Evolutionary conservation across 495 filamentous ascomycete genomes (phyloP).

Genomic region (Daldinia bambusicola): DNA sequence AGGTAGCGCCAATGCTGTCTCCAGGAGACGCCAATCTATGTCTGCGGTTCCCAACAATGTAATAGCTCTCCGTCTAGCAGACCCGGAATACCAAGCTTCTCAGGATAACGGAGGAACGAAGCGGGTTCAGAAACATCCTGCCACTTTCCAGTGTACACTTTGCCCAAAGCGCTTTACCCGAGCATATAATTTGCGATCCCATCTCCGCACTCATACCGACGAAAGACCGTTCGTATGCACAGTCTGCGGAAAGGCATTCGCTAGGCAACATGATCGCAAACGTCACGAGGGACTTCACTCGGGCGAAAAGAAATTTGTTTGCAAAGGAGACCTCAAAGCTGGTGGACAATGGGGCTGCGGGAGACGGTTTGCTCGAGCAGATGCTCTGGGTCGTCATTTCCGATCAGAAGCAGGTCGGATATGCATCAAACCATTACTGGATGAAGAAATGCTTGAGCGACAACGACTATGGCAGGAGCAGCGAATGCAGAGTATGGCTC

Average conservation of each 20-base stretch:
- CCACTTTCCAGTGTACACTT: constrained; percentile 86
- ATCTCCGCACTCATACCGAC: constrained; percentile 91
- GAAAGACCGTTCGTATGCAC: constrained; percentile 95
- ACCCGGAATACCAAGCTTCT: constrained; percentile 82
- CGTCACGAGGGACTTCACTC: constrained; percentile 90
- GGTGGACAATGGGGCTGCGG: constrained; percentile 91
- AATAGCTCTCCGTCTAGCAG: constrained; percentile 90
- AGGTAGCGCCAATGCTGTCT: constrained; percentile 69
- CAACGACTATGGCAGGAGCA: constrained; percentile 74
- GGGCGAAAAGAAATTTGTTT: constrained; percentile 97
- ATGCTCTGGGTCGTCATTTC: constrained; percentile 97
- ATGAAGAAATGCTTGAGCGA: constrained; percentile 85
- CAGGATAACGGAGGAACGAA: constrained; percentile 67
- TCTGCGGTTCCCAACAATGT: constrained; percentile 89
- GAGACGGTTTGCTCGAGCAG: constrained; percentile 91
- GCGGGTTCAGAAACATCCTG: constrained; percentile 93
- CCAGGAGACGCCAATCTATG: constrained; percentile 82
- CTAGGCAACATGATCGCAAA: constrained; percentile 92
- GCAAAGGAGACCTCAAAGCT: constrained; percentile 86
- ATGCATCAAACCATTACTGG: constrained; percentile 94
- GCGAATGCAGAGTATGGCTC: constrained; percentile 63
- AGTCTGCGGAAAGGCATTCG: constrained; percentile 95
- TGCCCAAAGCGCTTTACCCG: constrained; percentile 90
- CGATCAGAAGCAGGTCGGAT: constrained; percentile 93
- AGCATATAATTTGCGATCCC: constrained; percentile 90